Base-by-base conservation (phyloP, 179 eudicot species). In the Actinidia arguta region DNA sequence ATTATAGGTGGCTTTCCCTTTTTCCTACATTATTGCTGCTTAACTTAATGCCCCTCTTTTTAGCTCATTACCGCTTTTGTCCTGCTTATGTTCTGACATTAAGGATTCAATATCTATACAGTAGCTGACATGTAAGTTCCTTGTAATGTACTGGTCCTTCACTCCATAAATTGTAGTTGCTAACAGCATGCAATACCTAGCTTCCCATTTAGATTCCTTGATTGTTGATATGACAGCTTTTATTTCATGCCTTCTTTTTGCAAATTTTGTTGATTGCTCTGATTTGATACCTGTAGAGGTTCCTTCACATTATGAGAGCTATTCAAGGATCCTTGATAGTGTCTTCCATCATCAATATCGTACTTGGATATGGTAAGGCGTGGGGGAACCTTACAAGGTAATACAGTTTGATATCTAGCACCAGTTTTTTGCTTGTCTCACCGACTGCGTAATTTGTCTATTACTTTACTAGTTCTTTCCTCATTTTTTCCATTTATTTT, bases 311-410 rank as follows among this genome's bases (percentile, higher is more conserved):
- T 47, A 93, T 95, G 85, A 91, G 98, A 88, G 90, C 97, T 47
- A 89, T 95, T 82, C 98, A 95, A 88, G 99, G 99, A 80, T 88
- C 98, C 55, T 80, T 96, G 47, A 95, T 96, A 46, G 93, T 95
- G 46, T 96, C 99, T 50, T 96, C 99, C 61, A 84, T 96, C 72
- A 50, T 96, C 64, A 91, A 91, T 88, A 96, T 96, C 58, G 78
- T 96, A 78, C 89, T 95, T 31, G 99, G 99, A 68, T 95, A 88
- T 82, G 81, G 96, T 80, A 87, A 83, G 83, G 89, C 78, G n/a
- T 96, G 99, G 99, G 98, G 94, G 77, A 87, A 89, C 52, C 82
- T 93, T 64, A 88, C 95, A 17, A 93, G 93, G 99, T 95, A 82
- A 79, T 6, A 9, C 9, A 42, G 52, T 73, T 48, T 51, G 25